These are phyloP conservation scores for Spergularia bocconei DNA, from an alignment of 148 eudicot genomes.

Conservation along the genomic window DNA sequence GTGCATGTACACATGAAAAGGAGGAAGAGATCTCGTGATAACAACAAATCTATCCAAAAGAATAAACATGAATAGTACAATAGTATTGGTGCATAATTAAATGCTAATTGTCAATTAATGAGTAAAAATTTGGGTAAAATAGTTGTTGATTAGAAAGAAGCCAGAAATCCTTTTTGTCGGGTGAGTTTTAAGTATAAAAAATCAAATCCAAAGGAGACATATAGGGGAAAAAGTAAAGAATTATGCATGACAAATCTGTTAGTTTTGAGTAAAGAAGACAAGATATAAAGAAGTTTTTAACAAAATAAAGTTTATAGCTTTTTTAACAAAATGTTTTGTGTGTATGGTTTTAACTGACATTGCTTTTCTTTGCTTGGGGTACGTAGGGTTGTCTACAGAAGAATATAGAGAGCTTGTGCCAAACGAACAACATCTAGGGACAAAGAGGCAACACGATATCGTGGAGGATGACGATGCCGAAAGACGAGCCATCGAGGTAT, in stretches of 20 bases:
- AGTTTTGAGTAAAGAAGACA: constrained; percentile 31
- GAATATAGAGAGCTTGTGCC: constrained; percentile 23
- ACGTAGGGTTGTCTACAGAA: constrained; percentile 19
- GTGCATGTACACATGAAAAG: neutral
- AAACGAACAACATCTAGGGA: constrained; percentile 13
- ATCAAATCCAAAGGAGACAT: constrained; percentile 14
- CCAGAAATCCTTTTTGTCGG: constrained; percentile 8
- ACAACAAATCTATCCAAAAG: neutral
- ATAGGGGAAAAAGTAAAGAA: constrained; percentile 15
- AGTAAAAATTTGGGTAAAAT: neutral
- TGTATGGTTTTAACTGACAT: constrained; percentile 5
- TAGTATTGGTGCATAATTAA: constrained; percentile 1
- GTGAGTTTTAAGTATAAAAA: neutral
- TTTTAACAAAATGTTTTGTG: neutral
- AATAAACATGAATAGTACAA: neutral
- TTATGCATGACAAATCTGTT: constrained; percentile 6
- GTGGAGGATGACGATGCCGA: constrained; percentile 24
- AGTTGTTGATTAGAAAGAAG: constrained; percentile 7
- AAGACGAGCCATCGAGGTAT: constrained; percentile 25
- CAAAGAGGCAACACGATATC: constrained; percentile 13
- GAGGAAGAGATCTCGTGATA: neutral
- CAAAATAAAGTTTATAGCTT: neutral
- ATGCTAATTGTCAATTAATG: neutral
- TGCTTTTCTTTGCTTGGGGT: neutral
- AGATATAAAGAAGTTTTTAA: constrained; percentile 28